phyloP scores from a whole-genome alignment of 306 rosid species.

The Trifolium fragiferum region DNA sequence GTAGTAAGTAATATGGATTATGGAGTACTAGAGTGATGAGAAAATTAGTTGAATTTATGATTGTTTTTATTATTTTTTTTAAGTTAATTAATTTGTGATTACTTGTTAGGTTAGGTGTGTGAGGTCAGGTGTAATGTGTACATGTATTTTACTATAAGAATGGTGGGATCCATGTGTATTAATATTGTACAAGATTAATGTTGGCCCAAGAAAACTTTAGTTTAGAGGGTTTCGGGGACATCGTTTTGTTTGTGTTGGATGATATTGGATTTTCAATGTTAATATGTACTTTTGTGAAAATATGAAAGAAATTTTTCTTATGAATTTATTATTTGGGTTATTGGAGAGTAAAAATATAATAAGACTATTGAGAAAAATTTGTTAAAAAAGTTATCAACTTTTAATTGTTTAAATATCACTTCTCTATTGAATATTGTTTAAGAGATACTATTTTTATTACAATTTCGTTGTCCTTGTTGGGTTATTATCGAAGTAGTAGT shows the following conservation, averaged over 20 bases:
- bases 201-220: constrained; percentile 31
- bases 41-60: neutral
- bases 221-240: neutral
- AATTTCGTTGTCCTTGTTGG: neutral
- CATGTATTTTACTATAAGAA: constrained; percentile 12
- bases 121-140: neutral
- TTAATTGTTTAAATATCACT: no score
- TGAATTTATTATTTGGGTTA: neutral
- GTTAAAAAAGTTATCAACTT: no score
- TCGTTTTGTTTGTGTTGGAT: neutral
- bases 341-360: no score
- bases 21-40: neutral
- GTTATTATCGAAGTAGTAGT: no score
- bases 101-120: constrained; percentile 7
- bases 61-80: neutral
- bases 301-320: constrained; percentile 19
- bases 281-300: neutral
- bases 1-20: constrained; percentile 37
- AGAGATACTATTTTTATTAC: neutral
- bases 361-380: no score
- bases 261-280: neutral
- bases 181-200: constrained; percentile 28
- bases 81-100: constrained; percentile 33
- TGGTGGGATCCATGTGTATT: constrained; percentile 38
- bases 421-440: neutral